Evolutionary conservation across 1,284 basidiomycete species (phyloP).

Genomic region (Agroathelia rolfsii): DNA sequence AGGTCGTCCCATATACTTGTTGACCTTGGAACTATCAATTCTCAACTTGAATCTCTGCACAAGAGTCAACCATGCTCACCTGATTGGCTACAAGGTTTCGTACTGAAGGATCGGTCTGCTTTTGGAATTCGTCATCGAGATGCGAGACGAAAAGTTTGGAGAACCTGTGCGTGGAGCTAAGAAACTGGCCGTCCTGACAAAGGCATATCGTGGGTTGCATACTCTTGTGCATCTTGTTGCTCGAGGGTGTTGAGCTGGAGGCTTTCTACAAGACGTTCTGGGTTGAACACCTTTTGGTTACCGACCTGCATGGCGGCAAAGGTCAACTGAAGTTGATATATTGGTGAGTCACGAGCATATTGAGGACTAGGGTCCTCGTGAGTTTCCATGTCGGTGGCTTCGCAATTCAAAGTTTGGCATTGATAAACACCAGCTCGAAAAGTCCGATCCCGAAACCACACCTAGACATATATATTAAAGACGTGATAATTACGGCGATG

Average conservation of each 20-base stretch:
- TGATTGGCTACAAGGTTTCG: constrained; percentile 63
- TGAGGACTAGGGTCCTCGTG: no score
- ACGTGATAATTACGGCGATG: no score
- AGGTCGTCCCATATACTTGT: constrained; percentile 71
- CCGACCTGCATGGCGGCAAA: constrained; percentile 78
- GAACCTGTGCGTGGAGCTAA: constrained; percentile 45
- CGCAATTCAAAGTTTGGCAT: constrained; percentile 41
- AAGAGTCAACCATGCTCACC: no score
- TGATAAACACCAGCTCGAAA: constrained; percentile 59
- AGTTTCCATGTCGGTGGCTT: constrained; percentile 38
- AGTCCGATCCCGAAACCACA: constrained; percentile 62
- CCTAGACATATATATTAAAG: constrained; percentile 24
- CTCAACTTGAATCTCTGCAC: no score
- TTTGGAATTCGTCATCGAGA: constrained; percentile 76
- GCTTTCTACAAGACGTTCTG: constrained; percentile 73
- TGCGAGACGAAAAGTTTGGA: constrained; percentile 89
- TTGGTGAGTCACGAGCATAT: constrained; percentile 69
- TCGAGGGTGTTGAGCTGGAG: constrained; percentile 69
- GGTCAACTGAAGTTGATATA: constrained; percentile 65
- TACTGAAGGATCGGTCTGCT: constrained; percentile 51
- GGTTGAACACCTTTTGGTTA: constrained; percentile 65
- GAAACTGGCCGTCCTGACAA: constrained; percentile 4
- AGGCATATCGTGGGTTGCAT: constrained; percentile 18
- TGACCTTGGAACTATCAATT: constrained; percentile 71
- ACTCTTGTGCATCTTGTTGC: constrained; percentile 95